phyloP scores from a whole-genome alignment of 441 rosid species.

The Gossypium davidsonii region DNA sequence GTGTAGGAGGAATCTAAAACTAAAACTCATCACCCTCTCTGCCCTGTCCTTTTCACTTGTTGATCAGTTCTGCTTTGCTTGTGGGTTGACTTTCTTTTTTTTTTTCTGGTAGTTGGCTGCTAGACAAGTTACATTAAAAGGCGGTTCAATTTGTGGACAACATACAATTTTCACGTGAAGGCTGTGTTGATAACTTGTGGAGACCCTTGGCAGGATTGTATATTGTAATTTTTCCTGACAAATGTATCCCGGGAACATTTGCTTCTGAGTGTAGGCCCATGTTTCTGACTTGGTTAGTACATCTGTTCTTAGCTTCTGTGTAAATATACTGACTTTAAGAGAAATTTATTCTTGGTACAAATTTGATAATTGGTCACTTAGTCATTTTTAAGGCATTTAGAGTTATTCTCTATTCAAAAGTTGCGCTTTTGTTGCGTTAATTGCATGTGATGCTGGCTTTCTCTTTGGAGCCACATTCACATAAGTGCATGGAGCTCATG shows the following conservation, averaged over 20 bases:
- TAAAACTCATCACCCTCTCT: background rate
- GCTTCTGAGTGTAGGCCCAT: slow-evolving; percentile 76
- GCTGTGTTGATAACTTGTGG: slow-evolving; percentile 37
- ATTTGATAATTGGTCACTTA: background rate
- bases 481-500: background rate
- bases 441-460: background rate
- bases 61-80: slow-evolving; percentile 19
- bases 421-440: background rate
- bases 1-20: background rate
- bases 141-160: slow-evolving; percentile 30
- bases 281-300: slow-evolving; percentile 83
- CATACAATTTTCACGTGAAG: slow-evolving; percentile 33
- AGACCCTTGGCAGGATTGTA: slow-evolving; percentile 65
- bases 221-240: slow-evolving; percentile 92
- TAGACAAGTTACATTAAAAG: slow-evolving; percentile 29
- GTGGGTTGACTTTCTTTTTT: slow-evolving; percentile 13
- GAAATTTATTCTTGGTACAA: background rate
- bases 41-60: slow-evolving; percentile 3
- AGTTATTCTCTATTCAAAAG: background rate
- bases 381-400: background rate
- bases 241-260: slow-evolving; percentile 65
- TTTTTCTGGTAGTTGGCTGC: slow-evolving; percentile 16
- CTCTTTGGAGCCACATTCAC: background rate
- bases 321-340: slow-evolving; percentile 9
- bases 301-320: slow-evolving; percentile 20